phyloP scores from a whole-genome alignment of 176 grass and related monocot genomes.

The Metroxylon sagu region DNA sequence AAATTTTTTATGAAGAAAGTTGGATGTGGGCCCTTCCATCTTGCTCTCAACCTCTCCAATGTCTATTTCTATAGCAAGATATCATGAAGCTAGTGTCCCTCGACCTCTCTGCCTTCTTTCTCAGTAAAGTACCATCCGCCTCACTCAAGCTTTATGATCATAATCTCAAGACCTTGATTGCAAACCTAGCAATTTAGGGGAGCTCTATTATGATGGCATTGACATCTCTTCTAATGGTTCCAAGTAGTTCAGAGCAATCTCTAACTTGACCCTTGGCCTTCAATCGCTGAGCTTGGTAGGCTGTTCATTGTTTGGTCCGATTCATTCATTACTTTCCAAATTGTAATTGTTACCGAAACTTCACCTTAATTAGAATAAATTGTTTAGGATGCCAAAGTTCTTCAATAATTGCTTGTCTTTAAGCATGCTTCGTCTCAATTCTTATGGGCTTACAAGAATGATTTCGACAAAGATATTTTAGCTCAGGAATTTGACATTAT shows the following conservation, averaged over 20 bases:
- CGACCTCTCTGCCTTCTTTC: conserved; percentile 20
- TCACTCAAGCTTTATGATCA: conserved; percentile 15
- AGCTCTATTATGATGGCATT: conserved; percentile 23
- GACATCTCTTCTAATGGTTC: conserved; percentile 24
- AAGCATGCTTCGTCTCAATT: conserved; percentile 18
- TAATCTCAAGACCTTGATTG: conserved; percentile 16
- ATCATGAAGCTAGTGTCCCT: conserved; percentile 31
- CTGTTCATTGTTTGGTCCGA: conserved; percentile 3
- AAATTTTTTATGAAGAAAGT: conserved; percentile 36
- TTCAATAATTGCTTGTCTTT: conserved; percentile 29
- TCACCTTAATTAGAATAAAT: conserved; percentile 20
- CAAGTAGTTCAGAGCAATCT: conserved; percentile 21
- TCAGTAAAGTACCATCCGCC: not conserved
- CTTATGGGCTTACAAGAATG: conserved; percentile 20
- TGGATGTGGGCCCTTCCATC: conserved; percentile 8
- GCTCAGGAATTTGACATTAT: conserved; percentile 15
- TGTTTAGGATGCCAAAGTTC: conserved; percentile 28
- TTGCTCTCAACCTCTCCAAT: conserved; percentile 25
- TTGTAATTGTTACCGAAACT: conserved; percentile 22
- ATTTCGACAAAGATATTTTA: conserved; percentile 29
- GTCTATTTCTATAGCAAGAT: conserved; percentile 28
- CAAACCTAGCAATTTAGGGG: conserved; percentile 26
- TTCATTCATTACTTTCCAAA: conserved; percentile 11
- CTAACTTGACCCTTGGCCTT: conserved; percentile 24
- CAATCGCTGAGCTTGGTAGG: conserved; percentile 15